Base-by-base conservation (phyloP, 2,329 filamentous ascomycete species). In the Colletotrichum incanum region DNA sequence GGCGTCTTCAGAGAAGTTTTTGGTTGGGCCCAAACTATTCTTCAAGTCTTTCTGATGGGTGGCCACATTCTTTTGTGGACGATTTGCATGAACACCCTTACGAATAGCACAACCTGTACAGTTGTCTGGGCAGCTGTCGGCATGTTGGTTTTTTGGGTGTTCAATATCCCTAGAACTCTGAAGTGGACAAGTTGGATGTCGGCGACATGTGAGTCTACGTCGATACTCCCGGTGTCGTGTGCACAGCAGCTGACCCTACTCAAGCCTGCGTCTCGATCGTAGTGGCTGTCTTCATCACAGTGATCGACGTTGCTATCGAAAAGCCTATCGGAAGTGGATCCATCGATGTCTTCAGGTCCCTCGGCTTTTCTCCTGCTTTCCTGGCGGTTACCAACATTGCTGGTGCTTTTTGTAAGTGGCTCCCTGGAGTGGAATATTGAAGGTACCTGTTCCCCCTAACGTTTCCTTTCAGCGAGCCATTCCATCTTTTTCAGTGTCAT, bases 401-500 rank as follows among this genome's bases (percentile, higher is more conserved):
- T 65, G 87, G 93, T 54, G 89, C 92, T 9, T 93, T 91, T 79
- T 84, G 89, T 79, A 64, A 75, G 77, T 11, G 1, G 39, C 61
- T 74, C 67, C 71, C 1, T 7, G 4, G 11, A 14, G 7, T 5
- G 16, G 5, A 14, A 2, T 0, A 11, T 16, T 6, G 5, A 23
- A 23, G 5, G 9, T 6, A 7, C 9, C 12, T 12, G 1, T 23
- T 41, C 49, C 9, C 8, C 14, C 47, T 23, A 47, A 50, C 28
- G 12, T 28, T 1, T 6, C 28, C 56, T 8, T n/a, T 18, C 12
- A 79, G 78, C 80, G 59, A 90, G 90, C 39, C 90, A 92, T 76
- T 88, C 91, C 28, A 90, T 90, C 73, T 93, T 93, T 82, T 93
- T 93, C 80, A 86, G 85, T 71, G 87, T 93, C 77, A 89, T 92